A percentile compares a stretch with the other conserved stretches of the same genome.
Conservation (phyloP, 2,329 filamentous ascomycete species). For the Ophiobolus disseminans region DNA sequence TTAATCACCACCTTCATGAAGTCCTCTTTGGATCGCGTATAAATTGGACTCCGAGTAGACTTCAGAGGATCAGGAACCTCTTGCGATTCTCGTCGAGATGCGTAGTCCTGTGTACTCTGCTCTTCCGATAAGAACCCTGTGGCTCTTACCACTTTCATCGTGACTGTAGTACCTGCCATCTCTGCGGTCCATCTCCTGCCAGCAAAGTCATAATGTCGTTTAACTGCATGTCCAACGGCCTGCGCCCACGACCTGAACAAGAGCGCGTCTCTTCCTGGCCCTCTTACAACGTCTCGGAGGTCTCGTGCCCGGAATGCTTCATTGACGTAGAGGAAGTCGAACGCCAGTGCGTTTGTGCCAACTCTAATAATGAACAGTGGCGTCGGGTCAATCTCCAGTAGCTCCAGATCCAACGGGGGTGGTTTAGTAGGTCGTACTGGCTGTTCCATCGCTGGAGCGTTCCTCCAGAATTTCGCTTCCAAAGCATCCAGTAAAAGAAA, state of each 20-base stretch:
- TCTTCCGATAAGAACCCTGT: not conserved
- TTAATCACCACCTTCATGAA: constrained; percentile 8
- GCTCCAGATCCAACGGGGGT: constrained; percentile 27
- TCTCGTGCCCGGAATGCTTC: constrained; percentile 23
- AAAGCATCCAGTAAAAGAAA: not conserved
- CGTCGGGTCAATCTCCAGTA: constrained; percentile 27
- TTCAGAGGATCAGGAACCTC: not conserved
- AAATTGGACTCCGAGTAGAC: constrained; percentile 1
- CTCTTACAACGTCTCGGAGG: constrained; percentile 15
- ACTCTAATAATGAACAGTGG: constrained; percentile 35
- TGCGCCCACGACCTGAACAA: constrained; percentile 40
- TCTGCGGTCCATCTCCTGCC: constrained; percentile 22
- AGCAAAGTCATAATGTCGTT: constrained; percentile 21
- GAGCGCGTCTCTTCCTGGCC: constrained; percentile 16
- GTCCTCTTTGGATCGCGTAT: constrained; percentile 16
- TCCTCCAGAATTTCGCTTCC: not conserved
- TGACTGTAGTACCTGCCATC: constrained; percentile 17
- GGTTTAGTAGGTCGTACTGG: not conserved
- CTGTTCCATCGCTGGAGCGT: not conserved
- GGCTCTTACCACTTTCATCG: constrained; percentile 28
- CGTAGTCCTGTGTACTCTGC: not conserved
- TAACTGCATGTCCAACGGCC: constrained; percentile 21
- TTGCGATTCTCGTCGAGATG: not conserved
- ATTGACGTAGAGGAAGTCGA: constrained; percentile 33
- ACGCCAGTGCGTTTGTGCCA: constrained; percentile 11